Conservation (phyloP, 495 filamentous ascomycete species). For the Platismatia glauca region DNA sequence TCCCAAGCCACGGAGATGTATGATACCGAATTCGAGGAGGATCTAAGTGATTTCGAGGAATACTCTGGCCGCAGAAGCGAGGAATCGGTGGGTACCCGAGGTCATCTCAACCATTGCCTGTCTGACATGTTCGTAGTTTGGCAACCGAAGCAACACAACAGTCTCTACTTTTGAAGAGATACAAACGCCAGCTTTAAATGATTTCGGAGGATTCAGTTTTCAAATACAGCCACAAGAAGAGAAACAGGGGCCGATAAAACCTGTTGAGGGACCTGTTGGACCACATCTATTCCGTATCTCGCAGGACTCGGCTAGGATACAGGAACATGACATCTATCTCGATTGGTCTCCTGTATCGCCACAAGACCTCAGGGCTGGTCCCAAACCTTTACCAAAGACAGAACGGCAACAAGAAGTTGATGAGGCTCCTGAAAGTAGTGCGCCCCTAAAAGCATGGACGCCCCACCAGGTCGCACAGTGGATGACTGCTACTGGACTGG, state of each 20-base stretch:
- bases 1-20: conserved; percentile 64
- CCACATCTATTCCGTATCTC: conserved; percentile 79
- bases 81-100: conserved; percentile 47
- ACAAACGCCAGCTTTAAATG: conserved; percentile 54
- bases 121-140: conserved; percentile 26
- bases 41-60: conserved; percentile 53
- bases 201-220: conserved; percentile 38
- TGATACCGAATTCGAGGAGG: conserved; percentile 65
- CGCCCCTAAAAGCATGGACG: conserved; percentile 50
- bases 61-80: conserved; percentile 56
- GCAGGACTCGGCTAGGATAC: conserved; percentile 30
- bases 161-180: conserved; percentile 68
- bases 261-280: conserved; percentile 70
- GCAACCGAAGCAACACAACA: conserved; percentile 61
- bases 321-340: conserved; percentile 52
- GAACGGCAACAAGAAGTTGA: conserved; percentile 30
- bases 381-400: conserved; percentile 27
- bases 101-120: neutral
- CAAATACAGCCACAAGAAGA: conserved; percentile 30
- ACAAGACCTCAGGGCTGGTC: conserved; percentile 18
- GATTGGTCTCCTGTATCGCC: conserved; percentile 50
- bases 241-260: conserved; percentile 37
- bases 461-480: conserved; percentile 69
- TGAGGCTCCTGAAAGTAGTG: conserved; percentile 32
- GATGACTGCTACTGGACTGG: conserved; percentile 66